These are phyloP conservation scores for Paramecium biaurelia DNA, from an alignment of 73 alveolate species.

Conservation along the genomic window DNA sequence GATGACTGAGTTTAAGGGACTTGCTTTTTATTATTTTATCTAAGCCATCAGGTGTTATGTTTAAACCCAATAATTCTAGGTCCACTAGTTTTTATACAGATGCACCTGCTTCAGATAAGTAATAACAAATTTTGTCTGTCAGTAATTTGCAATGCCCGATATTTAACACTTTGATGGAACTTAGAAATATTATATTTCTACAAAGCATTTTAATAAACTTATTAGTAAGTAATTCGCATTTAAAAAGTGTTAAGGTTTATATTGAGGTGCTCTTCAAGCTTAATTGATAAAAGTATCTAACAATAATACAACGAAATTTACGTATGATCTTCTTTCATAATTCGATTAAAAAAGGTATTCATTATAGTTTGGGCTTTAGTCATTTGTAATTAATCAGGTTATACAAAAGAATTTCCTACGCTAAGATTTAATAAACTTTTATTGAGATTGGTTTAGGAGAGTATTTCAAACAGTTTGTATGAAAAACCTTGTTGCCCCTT, in stretches of 20 bases:
- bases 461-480: background rate
- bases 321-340: constrained; percentile 40
- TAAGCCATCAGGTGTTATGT: background rate
- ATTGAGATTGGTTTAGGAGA: background rate
- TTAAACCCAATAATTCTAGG: constrained; percentile 1
- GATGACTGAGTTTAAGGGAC: background rate
- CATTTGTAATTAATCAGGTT: background rate
- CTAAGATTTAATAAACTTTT: background rate
- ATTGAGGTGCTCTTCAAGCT: background rate
- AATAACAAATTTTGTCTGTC: background rate
- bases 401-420: background rate
- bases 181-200: background rate
- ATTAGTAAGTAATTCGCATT: background rate
- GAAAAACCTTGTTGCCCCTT: constrained; percentile 34
- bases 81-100: background rate
- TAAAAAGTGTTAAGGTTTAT: background rate
- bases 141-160: constrained; percentile 16
- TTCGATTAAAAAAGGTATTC: constrained; percentile 11
- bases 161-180: background rate
- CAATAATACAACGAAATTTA: background rate
- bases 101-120: constrained; percentile 9
- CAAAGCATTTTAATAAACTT: background rate
- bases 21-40: background rate
- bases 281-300: constrained; percentile 15
- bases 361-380: background rate